Conservation (phyloP, 148 eudicot species). For the Oxyria digyna region DNA sequence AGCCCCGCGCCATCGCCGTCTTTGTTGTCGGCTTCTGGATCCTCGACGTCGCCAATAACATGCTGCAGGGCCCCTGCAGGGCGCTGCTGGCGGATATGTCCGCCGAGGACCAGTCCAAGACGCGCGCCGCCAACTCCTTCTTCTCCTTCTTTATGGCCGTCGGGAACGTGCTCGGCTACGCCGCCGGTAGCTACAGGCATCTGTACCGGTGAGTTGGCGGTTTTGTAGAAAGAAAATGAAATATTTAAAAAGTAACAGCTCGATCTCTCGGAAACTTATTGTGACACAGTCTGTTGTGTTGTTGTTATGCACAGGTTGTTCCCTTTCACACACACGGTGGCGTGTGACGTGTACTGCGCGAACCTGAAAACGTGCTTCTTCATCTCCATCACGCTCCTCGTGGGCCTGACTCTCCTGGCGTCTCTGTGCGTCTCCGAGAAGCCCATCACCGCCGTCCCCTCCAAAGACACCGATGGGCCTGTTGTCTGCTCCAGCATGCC, state of each 20-base stretch:
- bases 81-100: slow-evolving; percentile 40
- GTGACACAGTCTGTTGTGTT: too few relatives aligned
- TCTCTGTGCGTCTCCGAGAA: slow-evolving; percentile 20
- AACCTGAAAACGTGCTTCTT: slow-evolving; percentile 44
- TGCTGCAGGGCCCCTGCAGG: slow-evolving; percentile 45
- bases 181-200: slow-evolving; percentile 30
- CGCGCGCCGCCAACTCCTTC: slow-evolving; percentile 29
- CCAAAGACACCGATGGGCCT: slow-evolving; percentile 6
- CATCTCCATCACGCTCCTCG: slow-evolving; percentile 28
- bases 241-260: too few relatives aligned
- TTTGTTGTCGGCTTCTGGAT: slow-evolving; percentile 51
- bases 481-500: slow-evolving; percentile 11
- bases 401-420: slow-evolving; percentile 22
- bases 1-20: slow-evolving; percentile 34
- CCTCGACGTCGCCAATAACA: slow-evolving; percentile 49
- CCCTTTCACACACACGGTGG: slow-evolving; percentile 34
- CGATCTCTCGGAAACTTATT: too few relatives aligned
- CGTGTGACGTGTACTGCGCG: slow-evolving; percentile 45
- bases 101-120: slow-evolving; percentile 21
- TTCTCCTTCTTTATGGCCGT: slow-evolving; percentile 50
- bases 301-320: too few relatives aligned
- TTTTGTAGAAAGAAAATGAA: too few relatives aligned
- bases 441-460: slow-evolving; percentile 1
- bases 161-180: slow-evolving; percentile 41
- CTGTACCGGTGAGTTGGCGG: too few relatives aligned